A percentile compares a stretch with the other conserved stretches of the same genome.
Conservation (phyloP, 1,139 yeast species). For the Taphrina wiesneri region DNA sequence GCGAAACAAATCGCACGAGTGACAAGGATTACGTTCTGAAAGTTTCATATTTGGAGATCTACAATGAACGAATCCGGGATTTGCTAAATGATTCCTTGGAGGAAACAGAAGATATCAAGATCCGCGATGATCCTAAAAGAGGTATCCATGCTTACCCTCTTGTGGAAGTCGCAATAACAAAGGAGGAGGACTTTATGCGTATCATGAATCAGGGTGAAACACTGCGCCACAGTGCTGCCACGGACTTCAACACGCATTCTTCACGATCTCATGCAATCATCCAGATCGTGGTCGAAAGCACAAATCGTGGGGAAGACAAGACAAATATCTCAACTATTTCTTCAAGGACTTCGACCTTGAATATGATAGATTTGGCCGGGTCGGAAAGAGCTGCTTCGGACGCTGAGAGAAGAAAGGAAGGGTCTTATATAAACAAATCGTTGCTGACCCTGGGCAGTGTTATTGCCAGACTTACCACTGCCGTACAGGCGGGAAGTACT, state of each 20-base stretch:
- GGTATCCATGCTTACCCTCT: conserved; percentile 82
- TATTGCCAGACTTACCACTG: conserved; percentile 61
- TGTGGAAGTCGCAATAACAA: conserved; percentile 58
- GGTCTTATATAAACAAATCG: conserved; percentile 87
- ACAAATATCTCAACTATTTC: conserved; percentile 49
- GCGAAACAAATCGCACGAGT: conserved; percentile 48
- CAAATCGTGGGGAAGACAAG: conserved; percentile 40
- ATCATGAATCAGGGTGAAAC: conserved; percentile 69
- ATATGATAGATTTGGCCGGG: conserved; percentile 92
- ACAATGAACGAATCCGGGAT: conserved; percentile 82
- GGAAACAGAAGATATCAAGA: conserved; percentile 56
- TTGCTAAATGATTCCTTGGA: conserved; percentile 49
- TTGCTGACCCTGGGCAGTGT: conserved; percentile 86
- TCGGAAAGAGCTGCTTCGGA: conserved; percentile 87
- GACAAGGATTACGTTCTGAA: conserved; percentile 51
- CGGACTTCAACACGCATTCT: conserved; percentile 79
- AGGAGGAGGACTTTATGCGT: conserved; percentile 61
- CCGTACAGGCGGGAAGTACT: conserved; percentile 37
- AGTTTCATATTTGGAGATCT: conserved; percentile 81
- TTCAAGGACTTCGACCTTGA: conserved; percentile 59
- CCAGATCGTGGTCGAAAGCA: conserved; percentile 60
- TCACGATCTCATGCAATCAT: conserved; percentile 90
- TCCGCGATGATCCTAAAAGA: conserved; percentile 69
- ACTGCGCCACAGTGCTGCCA: conserved; percentile 76
- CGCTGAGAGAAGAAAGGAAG: conserved; percentile 83